Evolutionary conservation across 345 rosid species (phyloP).

Genomic region (Populus ilicifolia): DNA sequence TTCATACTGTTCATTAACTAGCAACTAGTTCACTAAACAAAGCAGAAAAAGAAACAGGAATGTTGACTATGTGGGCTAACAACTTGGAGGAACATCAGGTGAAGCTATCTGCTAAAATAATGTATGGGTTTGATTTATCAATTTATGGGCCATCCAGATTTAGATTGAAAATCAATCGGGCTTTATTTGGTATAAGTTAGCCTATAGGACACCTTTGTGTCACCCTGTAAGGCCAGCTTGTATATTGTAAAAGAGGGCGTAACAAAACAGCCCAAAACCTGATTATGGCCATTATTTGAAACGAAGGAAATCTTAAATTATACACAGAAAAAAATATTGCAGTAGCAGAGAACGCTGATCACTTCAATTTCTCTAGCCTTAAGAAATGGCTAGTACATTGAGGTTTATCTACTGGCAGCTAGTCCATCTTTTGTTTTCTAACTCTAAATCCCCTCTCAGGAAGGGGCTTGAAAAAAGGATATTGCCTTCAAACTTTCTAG

Average conservation of each 20-base stretch:
- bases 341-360: not conserved
- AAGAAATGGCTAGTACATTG: not conserved
- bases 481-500: not conserved
- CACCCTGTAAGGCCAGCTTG: too few relatives aligned
- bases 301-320: too few relatives aligned
- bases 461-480: not conserved
- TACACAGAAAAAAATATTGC: not conserved
- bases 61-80: too few relatives aligned
- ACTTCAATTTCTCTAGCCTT: not conserved
- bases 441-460: not conserved
- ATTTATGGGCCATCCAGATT: not conserved
- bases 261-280: too few relatives aligned
- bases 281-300: too few relatives aligned
- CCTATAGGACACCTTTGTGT: too few relatives aligned
- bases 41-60: not conserved
- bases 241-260: too few relatives aligned
- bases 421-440: not conserved
- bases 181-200: not conserved
- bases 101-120: too few relatives aligned
- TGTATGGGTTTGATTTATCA: not conserved
- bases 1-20: not conserved
- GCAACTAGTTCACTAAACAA: not conserved
- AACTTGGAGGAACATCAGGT: too few relatives aligned
- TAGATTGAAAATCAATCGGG: not conserved
- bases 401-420: not conserved